These are phyloP conservation scores for Verticillium dahliae DNA, from an alignment of 2,329 filamentous ascomycete genomes.

Conservation along the genomic window DNA sequence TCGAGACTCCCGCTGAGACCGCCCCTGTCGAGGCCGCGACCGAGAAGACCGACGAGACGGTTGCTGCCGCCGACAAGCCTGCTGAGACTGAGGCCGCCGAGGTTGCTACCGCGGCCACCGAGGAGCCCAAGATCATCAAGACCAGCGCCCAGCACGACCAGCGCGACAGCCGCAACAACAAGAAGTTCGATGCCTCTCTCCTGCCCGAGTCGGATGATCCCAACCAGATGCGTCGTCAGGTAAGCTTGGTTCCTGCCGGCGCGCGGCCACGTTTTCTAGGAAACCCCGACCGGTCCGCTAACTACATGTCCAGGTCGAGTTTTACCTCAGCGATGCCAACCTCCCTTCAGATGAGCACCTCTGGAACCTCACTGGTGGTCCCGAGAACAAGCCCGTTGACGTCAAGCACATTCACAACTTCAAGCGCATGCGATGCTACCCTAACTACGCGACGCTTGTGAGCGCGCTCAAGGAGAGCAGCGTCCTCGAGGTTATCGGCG, in stretches of 20 bases:
- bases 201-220: conserved; percentile 70
- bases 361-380: conserved; percentile 69
- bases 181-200: conserved; percentile 64
- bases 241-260: conserved; percentile 27
- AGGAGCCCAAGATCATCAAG: conserved; percentile 31
- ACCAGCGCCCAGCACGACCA: conserved; percentile 32
- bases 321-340: conserved; percentile 92
- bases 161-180: conserved; percentile 44
- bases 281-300: neutral
- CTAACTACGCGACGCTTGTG: conserved; percentile 78
- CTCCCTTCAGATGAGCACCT: conserved; percentile 85
- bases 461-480: conserved; percentile 74
- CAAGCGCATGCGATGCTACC: conserved; percentile 94
- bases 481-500: conserved; percentile 65
- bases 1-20: conserved; percentile 9
- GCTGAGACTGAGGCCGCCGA: conserved; percentile 12
- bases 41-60: conserved; percentile 4
- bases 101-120: conserved; percentile 6
- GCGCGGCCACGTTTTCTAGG: neutral
- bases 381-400: conserved; percentile 73
- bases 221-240: conserved; percentile 75
- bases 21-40: conserved; percentile 14
- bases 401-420: conserved; percentile 77
- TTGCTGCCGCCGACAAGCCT: conserved; percentile 3
- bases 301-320: conserved; percentile 62